Evolutionary conservation across 495 filamentous ascomycete species (phyloP).

Genomic region (Bombardia bombarda): DNA sequence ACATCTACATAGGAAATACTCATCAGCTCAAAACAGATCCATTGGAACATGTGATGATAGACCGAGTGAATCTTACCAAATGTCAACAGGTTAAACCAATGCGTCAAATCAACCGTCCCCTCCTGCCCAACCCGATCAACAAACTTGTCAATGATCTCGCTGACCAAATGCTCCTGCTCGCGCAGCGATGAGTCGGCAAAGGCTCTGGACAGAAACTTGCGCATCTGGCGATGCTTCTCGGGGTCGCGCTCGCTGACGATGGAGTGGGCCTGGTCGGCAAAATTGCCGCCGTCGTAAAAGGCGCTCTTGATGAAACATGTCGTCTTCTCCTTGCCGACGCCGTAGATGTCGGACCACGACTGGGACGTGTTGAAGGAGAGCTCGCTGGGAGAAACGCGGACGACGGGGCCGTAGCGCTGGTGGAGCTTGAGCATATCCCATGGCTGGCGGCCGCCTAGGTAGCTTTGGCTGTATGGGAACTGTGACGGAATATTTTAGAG

Average conservation of each 20-base stretch:
- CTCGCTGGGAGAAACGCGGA: slow-evolving; percentile 31
- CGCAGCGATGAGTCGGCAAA: slow-evolving; percentile 36
- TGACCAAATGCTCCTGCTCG: slow-evolving; percentile 21
- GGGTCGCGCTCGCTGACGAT: slow-evolving; percentile 16
- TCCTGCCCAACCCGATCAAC: too few relatives aligned
- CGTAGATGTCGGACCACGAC: slow-evolving; percentile 55
- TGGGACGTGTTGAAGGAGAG: slow-evolving; percentile 43
- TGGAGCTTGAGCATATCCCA: slow-evolving; percentile 24
- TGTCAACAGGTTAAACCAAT: too few relatives aligned
- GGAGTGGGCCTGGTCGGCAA: background rate
- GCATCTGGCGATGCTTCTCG: slow-evolving; percentile 25
- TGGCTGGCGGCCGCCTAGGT: slow-evolving; percentile 8
- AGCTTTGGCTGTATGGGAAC: background rate
- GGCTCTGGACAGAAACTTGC: slow-evolving; percentile 37
- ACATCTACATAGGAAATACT: too few relatives aligned
- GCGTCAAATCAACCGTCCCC: too few relatives aligned
- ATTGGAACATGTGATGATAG: too few relatives aligned
- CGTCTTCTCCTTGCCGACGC: slow-evolving; percentile 18
- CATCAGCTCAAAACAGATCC: too few relatives aligned
- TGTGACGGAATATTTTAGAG: too few relatives aligned
- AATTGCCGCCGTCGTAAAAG: slow-evolving; percentile 10
- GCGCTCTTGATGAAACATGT: slow-evolving; percentile 29
- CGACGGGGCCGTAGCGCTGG: slow-evolving; percentile 7
- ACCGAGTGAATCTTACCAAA: too few relatives aligned
- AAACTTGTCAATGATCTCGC: too few relatives aligned